Evolutionary conservation across 352 stramenopile genomes (phyloP), one percentile per base, ranked within the genome.

Genomic region (Phytophthora rubi): DNA sequence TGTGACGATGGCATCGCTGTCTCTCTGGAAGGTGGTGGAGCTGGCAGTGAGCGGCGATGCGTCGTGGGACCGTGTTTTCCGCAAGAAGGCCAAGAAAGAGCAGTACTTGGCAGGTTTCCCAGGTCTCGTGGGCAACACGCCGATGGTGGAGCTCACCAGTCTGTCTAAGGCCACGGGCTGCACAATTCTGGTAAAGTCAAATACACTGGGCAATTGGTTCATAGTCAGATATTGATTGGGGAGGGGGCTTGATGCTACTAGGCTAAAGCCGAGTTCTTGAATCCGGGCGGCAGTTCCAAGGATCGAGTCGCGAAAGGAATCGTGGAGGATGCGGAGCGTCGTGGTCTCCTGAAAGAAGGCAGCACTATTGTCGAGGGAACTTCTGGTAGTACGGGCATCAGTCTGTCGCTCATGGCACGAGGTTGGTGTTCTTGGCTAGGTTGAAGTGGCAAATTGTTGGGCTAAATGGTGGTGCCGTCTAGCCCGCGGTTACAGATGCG

Each of bases 281-380:
- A 99, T 82, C 98, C 98, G 3, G 97, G 97, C 35, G 97, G 97
- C 9, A 99, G 95, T 53, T 98, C 95, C 2, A 99, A 99, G 72
- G 97, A 99, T 77, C 89, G 98, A 26, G 91, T 99, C 7, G 98
- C 97, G 6, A 90, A 97, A 59, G 89, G 82, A 51, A 99, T 99
- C 73, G 94, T 99, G 44, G 82, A 97, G 54, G 85, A 97, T 49
- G 97, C 97, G 0, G 97, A 99, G 78, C 68, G 80, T 48, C 73
- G 83, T 28, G 94, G 93, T 2, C 63, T 95, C 44, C 70, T 99
- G n/a, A 88, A 85, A 18, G 72, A 85, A 30, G 94, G 96, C 59
- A 96, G 97, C 4, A 91, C 97, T 3, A 98, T 99, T 45, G 88
- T 99, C 5, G 97, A 99, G 80, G 98, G 98, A 51, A 99, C 97